Evolutionary conservation across 345 rosid species (phyloP).

Genomic region (Boechera divaricarpa): DNA sequence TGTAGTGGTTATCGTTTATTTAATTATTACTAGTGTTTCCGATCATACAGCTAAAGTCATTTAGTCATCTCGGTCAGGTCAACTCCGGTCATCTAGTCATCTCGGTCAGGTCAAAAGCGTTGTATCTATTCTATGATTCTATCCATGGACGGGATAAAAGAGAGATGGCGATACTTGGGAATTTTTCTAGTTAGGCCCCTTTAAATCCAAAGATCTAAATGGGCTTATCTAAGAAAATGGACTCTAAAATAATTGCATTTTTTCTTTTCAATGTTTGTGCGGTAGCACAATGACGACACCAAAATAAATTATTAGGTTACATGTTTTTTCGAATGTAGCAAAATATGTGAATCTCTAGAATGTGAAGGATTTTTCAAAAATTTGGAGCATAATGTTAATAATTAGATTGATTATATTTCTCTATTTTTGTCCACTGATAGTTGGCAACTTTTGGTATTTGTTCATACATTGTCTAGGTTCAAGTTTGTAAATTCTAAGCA

Average conservation of each 20-base stretch:
- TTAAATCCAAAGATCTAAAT: not conserved
- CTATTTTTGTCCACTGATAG: not conserved
- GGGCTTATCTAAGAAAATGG: not conserved
- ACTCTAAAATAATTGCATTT: not conserved
- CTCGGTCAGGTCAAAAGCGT: not conserved
- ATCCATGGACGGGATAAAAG: not conserved
- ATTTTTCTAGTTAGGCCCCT: not conserved
- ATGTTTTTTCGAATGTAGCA: too few relatives aligned
- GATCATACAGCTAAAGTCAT: not conserved
- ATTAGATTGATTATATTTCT: not conserved
- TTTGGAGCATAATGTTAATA: not conserved
- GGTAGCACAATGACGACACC: too few relatives aligned
- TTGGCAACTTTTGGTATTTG: not conserved
- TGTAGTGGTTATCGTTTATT: constrained; percentile 9
- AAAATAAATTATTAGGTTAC: too few relatives aligned
- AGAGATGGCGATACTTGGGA: not conserved
- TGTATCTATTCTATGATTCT: not conserved
- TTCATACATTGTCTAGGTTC: not conserved
- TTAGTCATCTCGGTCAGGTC: too few relatives aligned
- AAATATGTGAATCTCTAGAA: not conserved
- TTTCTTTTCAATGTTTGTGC: too few relatives aligned
- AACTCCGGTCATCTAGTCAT: constrained; percentile 28
- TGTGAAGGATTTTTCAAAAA: not conserved
- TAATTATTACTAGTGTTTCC: not conserved
- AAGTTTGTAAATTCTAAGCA: not conserved